Evolutionary conservation across 2,329 filamentous ascomycete species (phyloP).

Genomic region (Lecanicillium sp.): DNA sequence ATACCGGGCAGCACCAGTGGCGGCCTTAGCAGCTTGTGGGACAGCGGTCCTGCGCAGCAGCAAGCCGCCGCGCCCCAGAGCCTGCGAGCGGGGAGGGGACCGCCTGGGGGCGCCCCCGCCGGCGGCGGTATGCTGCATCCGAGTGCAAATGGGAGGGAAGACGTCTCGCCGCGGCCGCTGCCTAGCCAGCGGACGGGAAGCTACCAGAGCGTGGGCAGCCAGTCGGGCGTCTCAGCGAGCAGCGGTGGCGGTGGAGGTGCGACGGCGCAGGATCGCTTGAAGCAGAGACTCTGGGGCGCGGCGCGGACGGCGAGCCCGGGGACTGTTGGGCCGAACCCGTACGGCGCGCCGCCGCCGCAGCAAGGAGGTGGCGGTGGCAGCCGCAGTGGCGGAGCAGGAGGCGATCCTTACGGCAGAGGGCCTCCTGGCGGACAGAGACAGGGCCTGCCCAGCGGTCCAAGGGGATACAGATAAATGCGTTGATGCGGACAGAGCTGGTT

Average conservation of each 20-base stretch:
- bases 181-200: slow-evolving; percentile 70
- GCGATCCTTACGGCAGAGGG: slow-evolving; percentile 6
- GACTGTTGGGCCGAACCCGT: slow-evolving; percentile 34
- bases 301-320: slow-evolving; percentile 49
- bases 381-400: slow-evolving; percentile 25
- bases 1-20: slow-evolving; percentile 15
- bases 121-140: slow-evolving; percentile 1
- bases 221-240: slow-evolving; percentile 26
- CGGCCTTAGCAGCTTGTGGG: slow-evolving; percentile 54
- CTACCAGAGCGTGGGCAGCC: slow-evolving; percentile 52
- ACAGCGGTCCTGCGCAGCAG: slow-evolving; percentile 33
- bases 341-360: slow-evolving; percentile 35
- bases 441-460: slow-evolving; percentile 42
- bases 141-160: slow-evolving; percentile 27
- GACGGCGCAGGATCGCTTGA: slow-evolving; percentile 74
- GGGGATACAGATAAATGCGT: slow-evolving; percentile 29
- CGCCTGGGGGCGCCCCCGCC: background rate
- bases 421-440: slow-evolving; percentile 24
- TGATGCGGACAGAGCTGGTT: background rate
- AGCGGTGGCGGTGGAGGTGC: slow-evolving; percentile 34
- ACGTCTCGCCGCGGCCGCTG: slow-evolving; percentile 50
- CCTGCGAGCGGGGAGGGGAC: slow-evolving; percentile 24
- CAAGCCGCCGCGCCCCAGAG: slow-evolving; percentile 26
- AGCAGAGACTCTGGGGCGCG: slow-evolving; percentile 68
- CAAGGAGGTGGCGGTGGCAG: slow-evolving; percentile 19